Base-by-base conservation (phyloP, 2,329 filamentous ascomycete species). In the Trichoderma asperellum region DNA sequence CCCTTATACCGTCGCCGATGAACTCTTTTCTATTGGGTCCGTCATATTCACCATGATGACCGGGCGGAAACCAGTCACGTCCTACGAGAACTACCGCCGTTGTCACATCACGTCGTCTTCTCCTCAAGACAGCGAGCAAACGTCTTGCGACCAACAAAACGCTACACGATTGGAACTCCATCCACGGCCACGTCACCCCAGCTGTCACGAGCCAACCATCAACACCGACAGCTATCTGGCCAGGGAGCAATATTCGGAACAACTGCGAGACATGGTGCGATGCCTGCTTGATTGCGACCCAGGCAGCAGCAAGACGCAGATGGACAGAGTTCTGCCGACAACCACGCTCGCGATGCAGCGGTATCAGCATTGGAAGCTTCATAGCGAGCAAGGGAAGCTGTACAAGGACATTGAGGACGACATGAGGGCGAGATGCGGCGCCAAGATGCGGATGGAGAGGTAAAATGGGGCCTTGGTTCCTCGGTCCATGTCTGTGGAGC, bases 41-140 rank as follows among this genome's bases (percentile, higher is more conserved):
- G 72, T 81, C 34, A 70, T 84, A 57, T 81, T 80, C 71, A 76
- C 74, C 61, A 83, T 84, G 82, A 84, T 84, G 82, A 75, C 73
- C 10, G 77, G 77, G 7, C 47, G 58, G 4, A 18, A 56, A 11
- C 73, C 24, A 24, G 24, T 24, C 24, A 2, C 24, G 24, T 24
- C 24, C 24, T 24, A 24, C 24, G 24, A 24, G 24, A 24, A 24
- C 24, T 24, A 24, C 24, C 2, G 24, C 24, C 24, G 24, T 24
- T 24, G 24, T 24, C 24, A 24, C 24, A 24, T 24, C 24, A 24
- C 24, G 24, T 24, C 24, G 24, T 24, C 24, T 3, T 24, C 24
- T 24, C 24, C 24, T 24, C 24, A 24, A 24, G 24, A 24, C 24
- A 24, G 24, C 24, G 24, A 3, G 24, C 24, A 24, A 24, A 24